These are phyloP conservation scores for Cryphonectria radicalis DNA, from an alignment of 2,329 filamentous ascomycete species.

Conservation along the genomic window DNA sequence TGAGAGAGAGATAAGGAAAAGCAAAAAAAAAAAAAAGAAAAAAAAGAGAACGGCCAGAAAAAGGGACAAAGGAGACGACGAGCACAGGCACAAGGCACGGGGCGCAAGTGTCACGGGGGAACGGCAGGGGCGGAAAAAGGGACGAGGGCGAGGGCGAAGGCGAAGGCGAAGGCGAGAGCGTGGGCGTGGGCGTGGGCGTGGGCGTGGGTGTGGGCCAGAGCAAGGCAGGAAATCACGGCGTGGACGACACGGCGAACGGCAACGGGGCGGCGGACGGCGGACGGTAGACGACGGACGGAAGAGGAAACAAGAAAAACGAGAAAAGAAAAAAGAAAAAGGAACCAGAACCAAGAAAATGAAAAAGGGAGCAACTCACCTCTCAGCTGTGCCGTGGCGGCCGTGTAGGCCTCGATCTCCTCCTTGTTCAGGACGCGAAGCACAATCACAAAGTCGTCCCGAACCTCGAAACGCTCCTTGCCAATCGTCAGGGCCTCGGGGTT, in stretches of 20 bases:
- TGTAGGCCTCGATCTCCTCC: conserved; percentile 89
- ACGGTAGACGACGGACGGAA: neutral
- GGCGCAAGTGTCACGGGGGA: conserved; percentile 29
- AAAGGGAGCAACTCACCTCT: conserved; percentile 62
- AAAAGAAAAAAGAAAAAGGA: neutral
- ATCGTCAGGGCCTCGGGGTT: conserved; percentile 86
- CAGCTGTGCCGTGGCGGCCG: conserved; percentile 78
- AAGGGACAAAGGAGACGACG: conserved; percentile 28
- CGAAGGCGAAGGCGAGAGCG: conserved; percentile 23
- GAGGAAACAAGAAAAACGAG: conserved; percentile 24
- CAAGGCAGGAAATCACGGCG: conserved; percentile 24
- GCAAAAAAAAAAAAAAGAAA: conserved; percentile 18
- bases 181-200: conserved; percentile 25
- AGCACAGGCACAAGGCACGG: conserved; percentile 29
- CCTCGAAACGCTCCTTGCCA: conserved; percentile 89
- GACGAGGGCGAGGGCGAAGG: conserved; percentile 21
- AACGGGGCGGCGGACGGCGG: conserved; percentile 16
- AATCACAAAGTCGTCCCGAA: conserved; percentile 91
- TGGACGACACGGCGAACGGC: conserved; percentile 29
- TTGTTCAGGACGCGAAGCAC: conserved; percentile 84
- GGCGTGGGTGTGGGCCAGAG: conserved; percentile 1
- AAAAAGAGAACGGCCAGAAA: conserved; percentile 22
- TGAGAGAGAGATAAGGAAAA: conserved; percentile 3
- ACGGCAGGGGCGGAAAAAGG: conserved; percentile 16
- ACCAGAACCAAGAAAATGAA: conserved; percentile 25